Base-by-base conservation (phyloP, 768 basidiomycete genomes). In the Amanita pseudoporphyria region DNA sequence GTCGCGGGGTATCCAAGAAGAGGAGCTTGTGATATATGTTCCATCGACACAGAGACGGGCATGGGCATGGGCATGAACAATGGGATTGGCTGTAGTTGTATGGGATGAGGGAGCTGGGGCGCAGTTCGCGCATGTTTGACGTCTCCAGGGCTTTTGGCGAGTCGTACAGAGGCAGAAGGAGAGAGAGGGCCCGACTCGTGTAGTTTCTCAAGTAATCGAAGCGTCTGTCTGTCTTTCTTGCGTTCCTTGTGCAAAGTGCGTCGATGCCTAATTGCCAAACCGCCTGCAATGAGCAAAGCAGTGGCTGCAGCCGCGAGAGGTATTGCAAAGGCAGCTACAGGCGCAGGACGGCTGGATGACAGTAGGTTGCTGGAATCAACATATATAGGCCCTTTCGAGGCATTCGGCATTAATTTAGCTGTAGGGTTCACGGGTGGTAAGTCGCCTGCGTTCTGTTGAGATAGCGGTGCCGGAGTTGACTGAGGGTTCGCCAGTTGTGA, bases 281-380 rank as follows among this genome's bases (percentile, higher is more conserved):
- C 30, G 6, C 48, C 48, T 42, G 48, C 40, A 26, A 47, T 37
- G 36, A 47, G 46, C 22, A 47, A 28, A 18, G 46, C 46, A 4
- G 21, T 30, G 9, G 48, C 48, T 2, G 48, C 48, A 5, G 48
- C 48, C n/a, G 40, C 19, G 10, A 49, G 48, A 9, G 48, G 48
- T 33, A 49, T 43, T 16, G 48, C 48, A 42, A 42, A 49, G 10
- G 48, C 48, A 19, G 48, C 48, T 3, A 49, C 41, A 21, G 40
- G 48, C 9, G 48, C 42, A 22, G 48, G 48, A 14, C 39, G 48
- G 13, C 40, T 16, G 6, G 31, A 33, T 1, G 48, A 31, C 13
- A 49, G 26, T 14, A 43, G 31, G 16, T 49, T 42, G 18, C 13
- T 49, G 9, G 48, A 43, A 33, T 49, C 48, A 32, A 49, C 30